Base-by-base conservation (phyloP, 352 stramenopile species). In the Phytopythium vexans region DNA sequence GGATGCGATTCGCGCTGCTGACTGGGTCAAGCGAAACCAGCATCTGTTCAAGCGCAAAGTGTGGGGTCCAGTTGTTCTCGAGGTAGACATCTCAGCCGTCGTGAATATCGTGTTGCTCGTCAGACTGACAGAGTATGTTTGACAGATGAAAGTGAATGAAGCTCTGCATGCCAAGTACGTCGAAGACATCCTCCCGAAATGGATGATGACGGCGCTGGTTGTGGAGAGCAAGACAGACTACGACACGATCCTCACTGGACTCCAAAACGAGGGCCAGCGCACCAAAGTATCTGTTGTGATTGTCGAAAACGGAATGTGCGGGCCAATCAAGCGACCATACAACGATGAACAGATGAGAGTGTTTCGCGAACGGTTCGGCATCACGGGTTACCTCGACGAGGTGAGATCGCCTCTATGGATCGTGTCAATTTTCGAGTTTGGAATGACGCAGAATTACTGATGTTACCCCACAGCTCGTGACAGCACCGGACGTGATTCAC, bases 201-300 rank as follows among this genome's bases (percentile, higher is more conserved):
- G 74, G 72, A 65, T 94, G 16, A 70, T 93, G 54, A 73, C 68
- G 15, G 76, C 79, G 4, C 63, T 95, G 15, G 76, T 95, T 10
- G 76, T 72, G 1, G 86, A 95, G 62, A 90, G 82, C 46, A 74
- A 86, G 32, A 78, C 89, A 11, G 86, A 95, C 49, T 94, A 93
- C 58, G 71, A 92, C 53, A 86, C 70, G 3, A 77, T 95, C 51
- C 69, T 94, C 12, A 52, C 66, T 5, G 79, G 89, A 36, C 41
- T 95, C 31, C 85, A 82, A 12, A 77, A 68, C 52, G 68, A 76
- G 37, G 69, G 69, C 37, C 64, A 77, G 41, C 60, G 70, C 0
- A 70, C 88, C 47, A 90, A 88, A 41, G 74, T 64, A 1, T 92
- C 84, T 9, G 68, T 95, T 16, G 39, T 92, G 11, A 88, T 68